These are phyloP conservation scores for Xerocomus nothofagi DNA, from an alignment of 1,284 basidiomycete species.

Conservation along the genomic window DNA sequence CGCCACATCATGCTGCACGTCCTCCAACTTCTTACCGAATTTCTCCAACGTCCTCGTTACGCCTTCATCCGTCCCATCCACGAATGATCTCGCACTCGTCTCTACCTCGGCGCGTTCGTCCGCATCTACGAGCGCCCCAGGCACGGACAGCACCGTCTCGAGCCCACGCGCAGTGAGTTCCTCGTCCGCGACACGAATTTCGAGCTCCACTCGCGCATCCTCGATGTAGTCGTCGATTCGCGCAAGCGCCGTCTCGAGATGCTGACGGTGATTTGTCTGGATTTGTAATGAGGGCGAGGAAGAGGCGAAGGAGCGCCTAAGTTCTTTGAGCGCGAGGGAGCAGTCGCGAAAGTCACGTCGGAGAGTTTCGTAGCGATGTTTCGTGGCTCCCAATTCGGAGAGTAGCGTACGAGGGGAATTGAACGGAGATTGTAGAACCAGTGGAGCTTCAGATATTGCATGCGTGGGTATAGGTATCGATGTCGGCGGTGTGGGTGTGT, in stretches of 20 bases:
- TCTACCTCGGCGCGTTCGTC: constrained; percentile 45
- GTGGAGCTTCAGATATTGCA: background rate
- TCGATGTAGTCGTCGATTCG: constrained; percentile 79
- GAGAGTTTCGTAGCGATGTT: constrained; percentile 59
- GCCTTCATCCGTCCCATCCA: constrained; percentile 53
- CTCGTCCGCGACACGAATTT: constrained; percentile 82
- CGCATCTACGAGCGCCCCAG: constrained; percentile 42
- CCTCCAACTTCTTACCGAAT: constrained; percentile 64
- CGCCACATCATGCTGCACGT: constrained; percentile 81
- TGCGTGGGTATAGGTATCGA: background rate
- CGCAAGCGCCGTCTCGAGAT: constrained; percentile 58
- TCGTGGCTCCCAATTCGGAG: constrained; percentile 42
- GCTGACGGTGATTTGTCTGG: constrained; percentile 19
- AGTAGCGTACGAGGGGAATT: constrained; percentile 40
- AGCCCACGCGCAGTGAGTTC: constrained; percentile 69
- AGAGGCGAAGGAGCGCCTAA: constrained; percentile 44
- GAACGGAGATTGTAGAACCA: constrained; percentile 1
- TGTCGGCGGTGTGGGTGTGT: background rate
- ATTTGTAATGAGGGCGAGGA: constrained; percentile 7
- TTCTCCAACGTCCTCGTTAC: constrained; percentile 49
- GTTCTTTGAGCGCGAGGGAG: constrained; percentile 58
- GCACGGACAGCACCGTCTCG: constrained; percentile 66
- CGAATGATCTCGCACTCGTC: constrained; percentile 58
- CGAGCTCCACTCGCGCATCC: constrained; percentile 83
- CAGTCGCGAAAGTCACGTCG: constrained; percentile 70